A percentile compares a stretch with the other conserved stretches of the same genome.
These are phyloP conservation scores for Rhodotorula sp. DNA, from an alignment of 1,284 basidiomycete species.

Conservation along the genomic window DNA sequence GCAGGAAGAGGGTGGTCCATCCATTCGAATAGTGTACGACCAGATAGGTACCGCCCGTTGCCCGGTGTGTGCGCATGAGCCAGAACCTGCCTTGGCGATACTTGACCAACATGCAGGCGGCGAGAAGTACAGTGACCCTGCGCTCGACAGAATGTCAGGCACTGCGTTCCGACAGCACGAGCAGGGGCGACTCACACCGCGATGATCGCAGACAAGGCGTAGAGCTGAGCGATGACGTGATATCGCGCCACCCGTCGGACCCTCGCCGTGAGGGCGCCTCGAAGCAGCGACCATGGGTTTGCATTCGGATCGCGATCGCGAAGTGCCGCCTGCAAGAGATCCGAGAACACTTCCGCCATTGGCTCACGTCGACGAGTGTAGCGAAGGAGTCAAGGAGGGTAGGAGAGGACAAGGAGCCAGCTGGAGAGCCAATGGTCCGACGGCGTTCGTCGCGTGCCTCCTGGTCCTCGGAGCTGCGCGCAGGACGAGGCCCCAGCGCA, in stretches of 20 bases:
- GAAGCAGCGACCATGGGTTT: too few relatives aligned
- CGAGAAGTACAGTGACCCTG: slow-evolving; percentile 5
- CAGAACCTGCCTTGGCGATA: slow-evolving; percentile 12
- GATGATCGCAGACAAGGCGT: slow-evolving; percentile 2
- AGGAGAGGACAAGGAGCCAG: background rate
- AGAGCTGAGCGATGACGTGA: slow-evolving; percentile 10
- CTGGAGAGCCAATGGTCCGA: background rate
- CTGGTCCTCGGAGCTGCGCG: background rate
- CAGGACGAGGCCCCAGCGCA: too few relatives aligned
- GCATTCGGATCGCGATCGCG: background rate
- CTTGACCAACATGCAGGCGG: slow-evolving; percentile 9
- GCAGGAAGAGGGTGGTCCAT: background rate
- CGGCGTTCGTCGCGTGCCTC: background rate
- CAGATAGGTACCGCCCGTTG: slow-evolving; percentile 10
- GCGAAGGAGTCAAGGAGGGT: background rate
- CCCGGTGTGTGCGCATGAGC: slow-evolving; percentile 10
- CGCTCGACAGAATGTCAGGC: background rate
- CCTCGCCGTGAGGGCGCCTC: background rate
- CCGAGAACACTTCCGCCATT: background rate
- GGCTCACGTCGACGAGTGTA: background rate
- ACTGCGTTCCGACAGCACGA: too few relatives aligned
- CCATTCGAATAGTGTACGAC: slow-evolving; percentile 19
- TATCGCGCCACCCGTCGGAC: background rate
- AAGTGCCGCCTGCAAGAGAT: background rate
- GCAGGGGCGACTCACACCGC: slow-evolving; percentile 2